Evolutionary conservation across 345 rosid species (phyloP).

Genomic region (Raphanus sativus): DNA sequence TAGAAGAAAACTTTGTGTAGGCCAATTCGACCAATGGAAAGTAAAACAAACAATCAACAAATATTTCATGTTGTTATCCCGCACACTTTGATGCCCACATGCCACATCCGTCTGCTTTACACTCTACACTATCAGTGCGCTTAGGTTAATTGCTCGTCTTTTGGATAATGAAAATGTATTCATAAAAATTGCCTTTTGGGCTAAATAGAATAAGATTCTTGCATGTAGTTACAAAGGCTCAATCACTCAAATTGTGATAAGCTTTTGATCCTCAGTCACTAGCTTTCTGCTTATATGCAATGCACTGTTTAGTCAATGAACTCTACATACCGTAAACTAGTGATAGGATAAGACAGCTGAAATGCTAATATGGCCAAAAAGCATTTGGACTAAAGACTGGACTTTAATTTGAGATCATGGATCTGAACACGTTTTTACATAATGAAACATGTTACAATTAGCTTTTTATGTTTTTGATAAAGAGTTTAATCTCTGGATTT

Average conservation of each 20-base stretch:
- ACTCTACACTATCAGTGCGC: neutral
- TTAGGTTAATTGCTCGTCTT: neutral
- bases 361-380: neutral
- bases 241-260: neutral
- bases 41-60: neutral
- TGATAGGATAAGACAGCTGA: neutral
- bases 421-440: neutral
- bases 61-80: neutral
- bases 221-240: neutral
- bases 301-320: slow-evolving; percentile 1
- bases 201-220: neutral
- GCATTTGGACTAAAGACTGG: neutral
- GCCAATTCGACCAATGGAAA: neutral
- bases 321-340: neutral
- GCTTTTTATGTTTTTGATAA: neutral
- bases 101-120: too few relatives aligned
- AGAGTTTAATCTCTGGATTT: neutral
- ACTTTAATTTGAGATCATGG: neutral
- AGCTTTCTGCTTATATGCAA: neutral
- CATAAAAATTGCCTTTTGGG: neutral
- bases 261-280: neutral
- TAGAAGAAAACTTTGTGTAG: neutral
- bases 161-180: neutral
- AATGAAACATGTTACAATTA: neutral
- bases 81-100: neutral